Evolutionary conservation across 2,329 filamentous ascomycete species (phyloP).

Genomic region (Penicillium sp.): DNA sequence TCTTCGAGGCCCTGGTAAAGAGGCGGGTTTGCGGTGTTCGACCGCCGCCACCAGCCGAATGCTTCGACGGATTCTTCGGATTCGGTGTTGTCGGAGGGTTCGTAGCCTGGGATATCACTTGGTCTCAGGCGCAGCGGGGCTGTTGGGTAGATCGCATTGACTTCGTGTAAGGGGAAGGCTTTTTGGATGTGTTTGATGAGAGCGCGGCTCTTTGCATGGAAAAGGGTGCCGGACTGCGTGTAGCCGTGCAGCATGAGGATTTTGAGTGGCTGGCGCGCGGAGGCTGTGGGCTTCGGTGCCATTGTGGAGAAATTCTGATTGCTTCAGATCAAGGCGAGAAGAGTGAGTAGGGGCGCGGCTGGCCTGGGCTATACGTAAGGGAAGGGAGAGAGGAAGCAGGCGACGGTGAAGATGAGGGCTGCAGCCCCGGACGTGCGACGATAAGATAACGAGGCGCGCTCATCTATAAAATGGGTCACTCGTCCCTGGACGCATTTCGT

Average conservation of each 20-base stretch:
- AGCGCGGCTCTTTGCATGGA: constrained; percentile 83
- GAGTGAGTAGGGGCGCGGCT: too few relatives aligned
- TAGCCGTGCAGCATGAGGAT: constrained; percentile 82
- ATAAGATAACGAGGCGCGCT: constrained; percentile 14
- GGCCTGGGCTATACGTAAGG: too few relatives aligned
- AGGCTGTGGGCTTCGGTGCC: constrained; percentile 15
- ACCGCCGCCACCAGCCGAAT: constrained; percentile 78
- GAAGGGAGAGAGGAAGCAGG: constrained; percentile 1
- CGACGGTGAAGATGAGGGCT: constrained; percentile 1
- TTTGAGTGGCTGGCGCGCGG: constrained; percentile 47
- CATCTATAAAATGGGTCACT: constrained; percentile 1
- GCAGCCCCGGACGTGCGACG: constrained; percentile 2
- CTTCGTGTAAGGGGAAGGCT: constrained; percentile 61
- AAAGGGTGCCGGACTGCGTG: constrained; percentile 83
- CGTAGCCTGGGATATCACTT: constrained; percentile 68
- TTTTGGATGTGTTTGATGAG: constrained; percentile 78
- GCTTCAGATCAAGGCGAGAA: constrained; percentile 4
- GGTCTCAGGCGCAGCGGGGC: constrained; percentile 62
- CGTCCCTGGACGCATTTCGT: constrained; percentile 7
- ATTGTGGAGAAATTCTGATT: constrained; percentile 11
- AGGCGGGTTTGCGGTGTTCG: constrained; percentile 58
- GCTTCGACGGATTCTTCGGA: constrained; percentile 60
- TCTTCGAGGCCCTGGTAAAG: constrained; percentile 68
- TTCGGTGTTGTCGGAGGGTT: constrained; percentile 41
- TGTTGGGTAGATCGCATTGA: constrained; percentile 66